Base-by-base conservation (phyloP, 495 filamentous ascomycete species). In the Podospora didyma region DNA sequence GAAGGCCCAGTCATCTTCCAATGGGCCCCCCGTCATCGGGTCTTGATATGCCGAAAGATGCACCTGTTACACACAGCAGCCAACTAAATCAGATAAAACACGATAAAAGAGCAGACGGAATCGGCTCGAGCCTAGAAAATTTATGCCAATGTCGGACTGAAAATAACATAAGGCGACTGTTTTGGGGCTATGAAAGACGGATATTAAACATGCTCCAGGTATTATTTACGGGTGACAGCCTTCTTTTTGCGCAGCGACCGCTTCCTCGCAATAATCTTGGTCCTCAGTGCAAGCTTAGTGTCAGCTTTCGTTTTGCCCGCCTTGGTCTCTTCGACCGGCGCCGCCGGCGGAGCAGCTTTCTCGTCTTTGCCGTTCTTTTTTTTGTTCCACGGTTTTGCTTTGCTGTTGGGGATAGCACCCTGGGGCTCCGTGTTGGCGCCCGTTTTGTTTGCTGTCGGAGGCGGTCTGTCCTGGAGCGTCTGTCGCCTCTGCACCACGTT, bases 401-500 rank as follows among this genome's bases (percentile, higher is more conserved):
- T 41, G 41, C 46, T 56, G 26, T 39, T 50, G 7, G 44, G 39
- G 21, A 41, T 34, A 21, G n/a, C 9, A 31, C 26, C 26, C 26
- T 31, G 26, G 26, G 26, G 4, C 26, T 31, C 26, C 26, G 26
- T 4, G 26, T 31, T 31, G 26, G 26, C 26, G 9, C 26, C 26
- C 26, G 28, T 44, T 49, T 51, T 26, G 28, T 39, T 54, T 12
- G 17, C 14, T 42, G 28, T 48, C 31, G 28, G 26, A 17, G 79
- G 73, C 63, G 82, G 75, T 68, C 84, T 91, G 49, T 75, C 77
- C 66, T 96, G 87, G 21, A 79, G 76, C 58, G 92, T 89, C 59
- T 80, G 84, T 22, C 94, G 75, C 54, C 94, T 78, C 55, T 80
- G 77, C 35, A 99, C 88, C 4, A 99, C 94, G 63, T 96, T 90